Evolutionary conservation across 2,329 filamentous ascomycete genomes (phyloP).

Genomic region (Pestalotiopsis sp.): DNA sequence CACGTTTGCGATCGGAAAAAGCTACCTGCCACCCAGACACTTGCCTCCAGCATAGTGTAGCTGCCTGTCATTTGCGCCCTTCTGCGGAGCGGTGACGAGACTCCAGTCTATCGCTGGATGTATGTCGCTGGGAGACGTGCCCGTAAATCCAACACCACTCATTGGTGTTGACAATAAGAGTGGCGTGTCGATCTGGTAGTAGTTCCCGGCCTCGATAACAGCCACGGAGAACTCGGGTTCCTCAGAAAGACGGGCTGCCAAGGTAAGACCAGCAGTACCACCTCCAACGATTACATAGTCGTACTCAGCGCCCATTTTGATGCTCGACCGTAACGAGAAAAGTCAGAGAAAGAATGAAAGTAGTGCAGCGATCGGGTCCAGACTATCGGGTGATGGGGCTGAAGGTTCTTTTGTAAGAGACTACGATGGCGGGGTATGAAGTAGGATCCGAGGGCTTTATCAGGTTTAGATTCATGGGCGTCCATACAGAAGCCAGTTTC

Average conservation of each 20-base stretch:
- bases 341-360: background rate
- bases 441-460: too few relatives aligned
- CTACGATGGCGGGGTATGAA: too few relatives aligned
- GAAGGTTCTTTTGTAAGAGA: too few relatives aligned
- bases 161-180: slow-evolving; percentile 15
- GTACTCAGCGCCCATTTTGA: background rate
- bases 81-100: slow-evolving; percentile 22
- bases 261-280: slow-evolving; percentile 14
- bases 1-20: slow-evolving; percentile 26
- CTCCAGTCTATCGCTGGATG: slow-evolving; percentile 23
- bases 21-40: slow-evolving; percentile 28
- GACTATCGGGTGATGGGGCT: too few relatives aligned
- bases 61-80: slow-evolving; percentile 7
- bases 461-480: too few relatives aligned
- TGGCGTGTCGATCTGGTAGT: slow-evolving; percentile 15
- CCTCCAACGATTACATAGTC: slow-evolving; percentile 16
- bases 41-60: slow-evolving; percentile 30
- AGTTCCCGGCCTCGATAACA: slow-evolving; percentile 14
- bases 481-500: too few relatives aligned
- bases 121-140: slow-evolving; percentile 11
- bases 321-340: background rate
- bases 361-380: background rate
- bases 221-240: slow-evolving; percentile 10
- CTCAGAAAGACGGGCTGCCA: slow-evolving; percentile 11
- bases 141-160: slow-evolving; percentile 21